phyloP scores from a whole-genome alignment of 2,329 filamentous ascomycete species.

The Paracoccidioides brasiliensis region DNA sequence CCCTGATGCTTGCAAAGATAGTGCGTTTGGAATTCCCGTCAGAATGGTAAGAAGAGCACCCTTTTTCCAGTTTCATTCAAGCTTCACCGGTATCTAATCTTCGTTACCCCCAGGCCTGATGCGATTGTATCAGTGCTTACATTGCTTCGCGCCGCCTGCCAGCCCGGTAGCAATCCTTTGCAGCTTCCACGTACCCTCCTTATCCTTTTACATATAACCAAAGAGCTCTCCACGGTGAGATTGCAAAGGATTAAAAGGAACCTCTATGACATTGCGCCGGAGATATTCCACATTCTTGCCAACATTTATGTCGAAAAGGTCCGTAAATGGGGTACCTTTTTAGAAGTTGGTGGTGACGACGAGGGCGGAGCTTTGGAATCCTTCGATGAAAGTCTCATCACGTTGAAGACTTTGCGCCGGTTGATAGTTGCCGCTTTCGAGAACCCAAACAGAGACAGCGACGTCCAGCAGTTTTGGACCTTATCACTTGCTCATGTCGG shows the following conservation, averaged over 20 bases:
- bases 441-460: conserved; percentile 62
- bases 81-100: not conserved
- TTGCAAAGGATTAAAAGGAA: conserved; percentile 61
- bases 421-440: conserved; percentile 74
- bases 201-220: conserved; percentile 73
- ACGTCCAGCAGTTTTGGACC: conserved; percentile 68
- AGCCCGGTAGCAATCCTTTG: conserved; percentile 44
- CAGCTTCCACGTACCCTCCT: conserved; percentile 61
- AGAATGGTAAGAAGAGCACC: conserved; percentile 50
- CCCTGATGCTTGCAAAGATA: conserved; percentile 75
- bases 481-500: conserved; percentile 65
- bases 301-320: conserved; percentile 67
- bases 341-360: conserved; percentile 46
- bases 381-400: conserved; percentile 63
- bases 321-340: conserved; percentile 51
- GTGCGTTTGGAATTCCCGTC: conserved; percentile 77
- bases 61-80: not conserved
- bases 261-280: conserved; percentile 65
- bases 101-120: conserved; percentile 28
- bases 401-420: conserved; percentile 67
- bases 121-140: conserved; percentile 43
- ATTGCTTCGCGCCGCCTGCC: conserved; percentile 46
- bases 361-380: conserved; percentile 47
- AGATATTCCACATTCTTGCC: conserved; percentile 67
- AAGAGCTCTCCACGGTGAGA: conserved; percentile 74